Evolutionary conservation across 2,329 filamentous ascomycete species (phyloP), one percentile per base, ranked within the genome.

Genomic region (Pestalotiopsis sp.): DNA sequence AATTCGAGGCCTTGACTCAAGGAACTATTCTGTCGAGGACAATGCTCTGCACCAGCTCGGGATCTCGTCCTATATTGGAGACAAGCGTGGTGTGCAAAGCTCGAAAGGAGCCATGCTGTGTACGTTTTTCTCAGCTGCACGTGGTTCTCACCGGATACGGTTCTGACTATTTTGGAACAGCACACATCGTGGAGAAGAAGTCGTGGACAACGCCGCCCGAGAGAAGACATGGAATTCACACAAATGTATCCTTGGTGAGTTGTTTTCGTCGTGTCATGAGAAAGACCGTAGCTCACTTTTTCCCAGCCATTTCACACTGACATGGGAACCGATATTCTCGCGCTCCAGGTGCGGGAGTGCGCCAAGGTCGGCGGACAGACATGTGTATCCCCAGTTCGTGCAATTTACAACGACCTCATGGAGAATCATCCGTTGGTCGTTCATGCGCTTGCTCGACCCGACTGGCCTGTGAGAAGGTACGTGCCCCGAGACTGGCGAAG

Each of bases 21-120:
- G 78, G 2, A 78, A 76, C 1, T 86, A 87, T 75, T 82, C 83
- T 2, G 78, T 82, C 27, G 84, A 89, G 70, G 87, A 91, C 65
- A 87, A 86, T 66, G 77, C 87, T 17, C 81, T 84, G 4, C 79
- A 90, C 58, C 90, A 87, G 72, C 81, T 89, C 4, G 89, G 86
- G 0, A 77, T 91, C 12, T 82, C 88, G 1, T 84, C 83, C 67
- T 84, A 90, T 72, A 82, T 91, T 64, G 89, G 85, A 1, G 81
- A 86, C 49, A 81, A 84, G 61, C 82, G 87, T 52, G 86, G 86
- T 2, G 71, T 84, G 2, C 86, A 89, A 68, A 83, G 83, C 67
- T 78, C 79, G n/a, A 82, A 81, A 58, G 84, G 84, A 12, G 82
- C 82, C 45, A 81, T 86, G 73, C 71, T 87, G 17, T 80, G 85